Conservation (phyloP, 257 asterid species). For the Penstemon barbatus region DNA sequence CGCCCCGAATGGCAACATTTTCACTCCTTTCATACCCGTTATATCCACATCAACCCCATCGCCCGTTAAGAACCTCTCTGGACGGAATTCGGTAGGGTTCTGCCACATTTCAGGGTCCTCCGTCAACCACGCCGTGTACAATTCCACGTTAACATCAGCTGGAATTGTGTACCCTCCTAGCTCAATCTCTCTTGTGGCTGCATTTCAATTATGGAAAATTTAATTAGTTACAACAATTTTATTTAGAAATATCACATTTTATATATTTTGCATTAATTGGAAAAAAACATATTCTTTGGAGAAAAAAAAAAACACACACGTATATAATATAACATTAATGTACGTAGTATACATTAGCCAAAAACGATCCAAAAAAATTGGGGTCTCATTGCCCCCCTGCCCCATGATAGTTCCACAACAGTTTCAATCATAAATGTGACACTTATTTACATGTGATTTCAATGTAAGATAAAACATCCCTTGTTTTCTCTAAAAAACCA, state of each 20-base stretch:
- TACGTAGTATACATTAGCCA: too few species aligned
- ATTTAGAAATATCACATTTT: too few species aligned
- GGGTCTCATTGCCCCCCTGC: too few species aligned
- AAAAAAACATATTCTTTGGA: neutral
- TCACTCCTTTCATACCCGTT: conserved; percentile 79
- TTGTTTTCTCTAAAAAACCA: too few species aligned
- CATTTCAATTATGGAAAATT: neutral
- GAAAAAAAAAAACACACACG: neutral
- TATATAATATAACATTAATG: too few species aligned
- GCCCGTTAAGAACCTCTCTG: conserved; percentile 79
- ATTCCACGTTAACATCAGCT: conserved; percentile 65
- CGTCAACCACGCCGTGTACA: conserved; percentile 90
- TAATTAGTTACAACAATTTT: too few species aligned
- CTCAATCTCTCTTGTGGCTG: conserved; percentile 59
- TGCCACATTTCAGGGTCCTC: conserved; percentile 77
- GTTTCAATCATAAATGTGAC: too few species aligned
- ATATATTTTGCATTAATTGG: too few species aligned
- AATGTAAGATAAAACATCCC: too few species aligned
- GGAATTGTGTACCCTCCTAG: conserved; percentile 90
- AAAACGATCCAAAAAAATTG: too few species aligned
- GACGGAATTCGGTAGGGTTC: conserved; percentile 64
- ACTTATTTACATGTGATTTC: too few species aligned
- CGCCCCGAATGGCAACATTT: conserved; percentile 92
- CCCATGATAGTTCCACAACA: too few species aligned
- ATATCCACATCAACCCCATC: conserved; percentile 89